Conservation (phyloP, 2,329 filamentous ascomycete species). For the Fusarium newnesense region DNA sequence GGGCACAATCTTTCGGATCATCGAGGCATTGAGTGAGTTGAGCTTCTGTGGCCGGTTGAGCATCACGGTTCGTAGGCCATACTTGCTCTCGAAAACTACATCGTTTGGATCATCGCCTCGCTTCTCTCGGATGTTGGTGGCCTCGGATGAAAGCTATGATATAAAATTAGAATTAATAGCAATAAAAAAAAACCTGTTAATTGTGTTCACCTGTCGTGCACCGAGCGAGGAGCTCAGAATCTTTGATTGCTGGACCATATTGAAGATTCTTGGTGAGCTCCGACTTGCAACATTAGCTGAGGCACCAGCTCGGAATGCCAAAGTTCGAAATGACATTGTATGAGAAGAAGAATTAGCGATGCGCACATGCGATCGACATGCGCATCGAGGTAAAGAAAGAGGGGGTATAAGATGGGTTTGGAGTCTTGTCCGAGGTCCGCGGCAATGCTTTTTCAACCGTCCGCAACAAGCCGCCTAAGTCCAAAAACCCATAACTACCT, state of each 20-base stretch:
- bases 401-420: conserved; percentile 29
- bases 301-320: conserved; percentile 64
- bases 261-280: conserved; percentile 55
- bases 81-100: conserved; percentile 89
- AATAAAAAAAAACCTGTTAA: neutral
- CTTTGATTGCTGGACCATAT: conserved; percentile 86
- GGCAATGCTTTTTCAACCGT: conserved; percentile 49
- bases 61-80: conserved; percentile 90
- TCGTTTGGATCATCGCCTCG: conserved; percentile 83
- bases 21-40: conserved; percentile 92
- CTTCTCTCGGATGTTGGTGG: conserved; percentile 61
- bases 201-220: conserved; percentile 44
- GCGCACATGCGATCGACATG: conserved; percentile 48
- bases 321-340: conserved; percentile 67
- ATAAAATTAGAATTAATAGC: conserved; percentile 19
- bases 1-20: conserved; percentile 94
- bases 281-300: conserved; percentile 58
- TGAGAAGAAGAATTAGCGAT: conserved; percentile 49
- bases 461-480: conserved; percentile 41
- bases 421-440: conserved; percentile 38
- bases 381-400: conserved; percentile 49
- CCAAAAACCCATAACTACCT: conserved; percentile 29
- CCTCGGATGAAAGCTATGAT: conserved; percentile 50
- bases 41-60: conserved; percentile 93
- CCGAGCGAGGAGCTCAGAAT: conserved; percentile 69